Base-by-base conservation (phyloP, 352 stramenopile genomes). In the Pythium aristosporum region DNA sequence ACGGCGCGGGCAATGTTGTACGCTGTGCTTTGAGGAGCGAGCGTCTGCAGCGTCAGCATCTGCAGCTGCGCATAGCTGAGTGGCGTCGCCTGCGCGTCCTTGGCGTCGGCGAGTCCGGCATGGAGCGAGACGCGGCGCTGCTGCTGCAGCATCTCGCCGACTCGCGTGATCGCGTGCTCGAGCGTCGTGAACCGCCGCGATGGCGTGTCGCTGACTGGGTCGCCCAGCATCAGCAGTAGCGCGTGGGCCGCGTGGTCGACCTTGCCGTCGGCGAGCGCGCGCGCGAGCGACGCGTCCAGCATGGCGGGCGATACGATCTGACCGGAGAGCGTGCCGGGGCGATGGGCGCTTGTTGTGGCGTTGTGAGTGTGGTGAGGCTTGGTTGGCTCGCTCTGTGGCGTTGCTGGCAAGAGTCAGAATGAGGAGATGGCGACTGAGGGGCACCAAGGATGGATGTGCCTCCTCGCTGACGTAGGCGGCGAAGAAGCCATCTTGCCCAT, bases 1-100 rank as follows among this genome's bases (percentile, higher is more conserved):
- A 84, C 66, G 9, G 77, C 75, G 37, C 70, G 68, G 5, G 69
- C 68, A 41, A 87, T 73, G 44, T 85, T 87, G 65, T 87, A 89
- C 23, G 77, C 67, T 5, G 77, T 78, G 49, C 76, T 85, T 3
- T 51, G 42, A 0, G 77, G 76, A 10, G 73, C 57, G 28, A 87
- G 50, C 36, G 60, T 63, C 52, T 87, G 74, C 48, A 88, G 54
- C 49, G 77, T 76, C 41, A 83, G 74, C 77, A 89, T 87, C 34
- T 89, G 77, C 60, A 85, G 51, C 59, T 87, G 77, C 23, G 75
- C 46, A 48, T 83, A 88, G 50, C 75, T 85, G 53, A 86, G 55
- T 28, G 55, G 58, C 20, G 50, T 54, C 21, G 60, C 56, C 13
- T 39, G 34, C 6, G 34, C 11, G 34, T 12, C 4, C 32, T 15